Percentiles rank a stretch among this genome's conserved stretches.
Conservation (phyloP, 2,329 filamentous ascomycete species). For the Tolypocladium guangdongense region DNA sequence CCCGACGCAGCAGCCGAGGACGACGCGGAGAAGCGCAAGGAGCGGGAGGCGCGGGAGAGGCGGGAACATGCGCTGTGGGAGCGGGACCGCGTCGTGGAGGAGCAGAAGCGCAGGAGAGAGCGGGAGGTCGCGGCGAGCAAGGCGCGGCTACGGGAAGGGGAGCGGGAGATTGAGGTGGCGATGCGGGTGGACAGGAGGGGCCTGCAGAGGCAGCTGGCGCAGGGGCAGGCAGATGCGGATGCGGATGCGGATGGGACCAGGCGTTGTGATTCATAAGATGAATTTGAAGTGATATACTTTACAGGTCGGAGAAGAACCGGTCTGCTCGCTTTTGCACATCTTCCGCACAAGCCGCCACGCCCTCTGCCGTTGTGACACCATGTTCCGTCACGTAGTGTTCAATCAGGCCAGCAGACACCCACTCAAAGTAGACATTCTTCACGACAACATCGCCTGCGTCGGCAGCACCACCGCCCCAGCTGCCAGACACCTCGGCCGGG, state of each 20-base stretch:
- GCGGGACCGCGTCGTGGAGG: constrained; percentile 48
- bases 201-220: constrained; percentile 47
- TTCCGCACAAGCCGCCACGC: constrained; percentile 28
- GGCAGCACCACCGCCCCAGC: neutral
- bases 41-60: constrained; percentile 38
- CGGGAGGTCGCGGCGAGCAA: constrained; percentile 49
- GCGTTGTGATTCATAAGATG: neutral
- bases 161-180: constrained; percentile 55
- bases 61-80: constrained; percentile 59
- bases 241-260: constrained; percentile 1
- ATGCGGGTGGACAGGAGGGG: constrained; percentile 60
- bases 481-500: constrained; percentile 32
- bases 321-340: constrained; percentile 24
- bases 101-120: constrained; percentile 50
- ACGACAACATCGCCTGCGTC: constrained; percentile 17
- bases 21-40: constrained; percentile 39
- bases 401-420: constrained; percentile 39
- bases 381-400: constrained; percentile 45
- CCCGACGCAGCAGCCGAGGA: constrained; percentile 28
- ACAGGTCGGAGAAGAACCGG: constrained; percentile 32
- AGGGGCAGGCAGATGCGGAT: constrained; percentile 14
- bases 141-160: constrained; percentile 52
- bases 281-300: neutral
- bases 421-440: constrained; percentile 49
- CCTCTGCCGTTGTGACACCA: constrained; percentile 28